These are phyloP conservation scores for Phytopythium vexans DNA, from an alignment of 352 stramenopile genomes.

Conservation along the genomic window DNA sequence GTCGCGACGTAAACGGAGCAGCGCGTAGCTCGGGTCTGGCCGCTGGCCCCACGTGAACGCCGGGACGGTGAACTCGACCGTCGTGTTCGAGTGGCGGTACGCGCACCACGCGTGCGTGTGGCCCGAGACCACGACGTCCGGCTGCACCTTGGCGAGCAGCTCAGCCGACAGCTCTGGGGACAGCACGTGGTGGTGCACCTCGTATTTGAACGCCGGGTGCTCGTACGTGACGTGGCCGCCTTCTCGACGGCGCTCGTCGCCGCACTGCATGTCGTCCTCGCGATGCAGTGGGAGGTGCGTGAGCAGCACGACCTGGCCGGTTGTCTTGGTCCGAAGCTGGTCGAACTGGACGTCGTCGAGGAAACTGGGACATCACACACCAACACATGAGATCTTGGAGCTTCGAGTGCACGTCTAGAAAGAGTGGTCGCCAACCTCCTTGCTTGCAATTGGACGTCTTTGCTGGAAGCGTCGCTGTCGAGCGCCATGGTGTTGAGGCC, in stretches of 20 bases:
- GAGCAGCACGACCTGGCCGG: slow-evolving; percentile 43
- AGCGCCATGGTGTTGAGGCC: slow-evolving; percentile 79
- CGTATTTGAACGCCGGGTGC: slow-evolving; percentile 60
- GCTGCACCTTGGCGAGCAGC: slow-evolving; percentile 45
- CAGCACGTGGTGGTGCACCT: slow-evolving; percentile 64
- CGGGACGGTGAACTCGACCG: slow-evolving; percentile 62
- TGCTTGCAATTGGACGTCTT: slow-evolving; percentile 45
- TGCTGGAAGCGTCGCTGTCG: slow-evolving; percentile 47
- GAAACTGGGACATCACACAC: slow-evolving; percentile 23
- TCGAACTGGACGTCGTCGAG: slow-evolving; percentile 37
- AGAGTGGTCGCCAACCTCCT: slow-evolving; percentile 26
- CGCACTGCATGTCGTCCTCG: slow-evolving; percentile 53
- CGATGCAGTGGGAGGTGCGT: slow-evolving; percentile 65
- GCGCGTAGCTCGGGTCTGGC: slow-evolving; percentile 68
- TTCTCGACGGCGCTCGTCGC: slow-evolving; percentile 38
- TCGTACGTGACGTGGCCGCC: slow-evolving; percentile 79
- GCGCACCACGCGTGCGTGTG: slow-evolving; percentile 75
- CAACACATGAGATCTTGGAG: neutral
- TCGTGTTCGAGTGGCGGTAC: slow-evolving; percentile 27
- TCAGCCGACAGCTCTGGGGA: slow-evolving; percentile 46
- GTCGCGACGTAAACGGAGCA: slow-evolving; percentile 26
- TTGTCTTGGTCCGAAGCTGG: slow-evolving; percentile 12
- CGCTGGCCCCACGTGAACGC: slow-evolving; percentile 81
- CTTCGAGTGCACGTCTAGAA: neutral
- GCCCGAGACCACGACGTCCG: slow-evolving; percentile 58